Conservation (phyloP, 345 rosid genomes). For the Microcos paniculata region DNA sequence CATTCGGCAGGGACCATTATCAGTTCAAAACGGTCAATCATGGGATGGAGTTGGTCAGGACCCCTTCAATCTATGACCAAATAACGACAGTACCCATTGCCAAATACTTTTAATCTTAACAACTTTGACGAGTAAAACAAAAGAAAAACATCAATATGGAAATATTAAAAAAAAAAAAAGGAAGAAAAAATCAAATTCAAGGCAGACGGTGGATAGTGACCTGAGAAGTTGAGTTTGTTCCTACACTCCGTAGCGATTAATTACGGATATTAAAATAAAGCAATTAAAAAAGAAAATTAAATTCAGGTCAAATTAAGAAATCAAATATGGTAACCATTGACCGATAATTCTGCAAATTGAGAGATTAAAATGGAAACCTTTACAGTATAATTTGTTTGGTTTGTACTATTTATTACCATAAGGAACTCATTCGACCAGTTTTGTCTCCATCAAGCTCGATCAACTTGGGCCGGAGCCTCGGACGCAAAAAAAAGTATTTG, state of each 20-base stretch:
- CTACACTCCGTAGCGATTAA: not conserved
- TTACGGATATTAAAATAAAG: not conserved
- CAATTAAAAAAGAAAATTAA: not conserved
- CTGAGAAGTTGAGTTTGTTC: slow-evolving; percentile 2
- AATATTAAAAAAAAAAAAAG: no score
- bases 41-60: slow-evolving; percentile 3
- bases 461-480: not conserved
- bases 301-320: not conserved
- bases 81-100: not conserved
- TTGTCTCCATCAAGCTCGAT: not conserved
- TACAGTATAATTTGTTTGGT: not conserved
- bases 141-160: not conserved
- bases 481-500: not conserved
- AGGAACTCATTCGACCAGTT: not conserved
- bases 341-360: not conserved
- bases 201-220: slow-evolving; percentile 2
- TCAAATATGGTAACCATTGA: not conserved
- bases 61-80: not conserved
- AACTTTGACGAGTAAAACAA: slow-evolving; percentile 1
- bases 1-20: slow-evolving; percentile 18
- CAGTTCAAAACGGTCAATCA: slow-evolving; percentile 18
- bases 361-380: not conserved
- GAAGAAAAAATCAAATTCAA: not conserved
- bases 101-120: not conserved
- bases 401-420: not conserved